Conservation (phyloP, 2,329 filamentous ascomycete genomes). For the Chaetothyriales sp. region DNA sequence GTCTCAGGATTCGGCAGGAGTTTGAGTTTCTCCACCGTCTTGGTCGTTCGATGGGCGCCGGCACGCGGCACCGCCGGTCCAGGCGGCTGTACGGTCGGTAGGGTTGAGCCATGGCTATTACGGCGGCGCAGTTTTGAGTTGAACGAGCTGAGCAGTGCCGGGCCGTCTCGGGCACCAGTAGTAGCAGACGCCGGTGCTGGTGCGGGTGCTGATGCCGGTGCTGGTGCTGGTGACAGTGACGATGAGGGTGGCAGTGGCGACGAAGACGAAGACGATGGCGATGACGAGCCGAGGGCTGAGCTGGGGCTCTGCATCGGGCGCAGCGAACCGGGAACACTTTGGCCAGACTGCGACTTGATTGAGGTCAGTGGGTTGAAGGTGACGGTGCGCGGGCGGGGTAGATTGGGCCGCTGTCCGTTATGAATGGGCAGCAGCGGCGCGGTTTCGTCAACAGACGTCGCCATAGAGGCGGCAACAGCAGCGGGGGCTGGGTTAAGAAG, state of each 20-base stretch:
- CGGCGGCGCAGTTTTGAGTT: slow-evolving; percentile 78
- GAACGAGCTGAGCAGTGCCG: slow-evolving; percentile 57
- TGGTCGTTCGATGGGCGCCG: slow-evolving; percentile 84
- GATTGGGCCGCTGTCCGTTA: slow-evolving; percentile 14
- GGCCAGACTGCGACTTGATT: slow-evolving; percentile 29
- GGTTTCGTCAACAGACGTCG: slow-evolving; percentile 25
- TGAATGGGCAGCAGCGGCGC: slow-evolving; percentile 28
- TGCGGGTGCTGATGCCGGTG: slow-evolving; percentile 21
- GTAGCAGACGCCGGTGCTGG: slow-evolving; percentile 25
- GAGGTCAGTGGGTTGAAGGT: slow-evolving; percentile 34
- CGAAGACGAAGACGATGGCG: background rate
- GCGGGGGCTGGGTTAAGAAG: slow-evolving; percentile 19
- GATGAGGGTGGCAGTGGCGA: slow-evolving; percentile 35
- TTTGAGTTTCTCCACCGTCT: slow-evolving; percentile 93
- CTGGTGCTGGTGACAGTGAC: slow-evolving; percentile 19
- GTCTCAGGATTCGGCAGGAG: slow-evolving; percentile 82
- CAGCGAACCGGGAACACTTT: slow-evolving; percentile 27
- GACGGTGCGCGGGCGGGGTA: slow-evolving; percentile 28
- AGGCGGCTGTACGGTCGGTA: slow-evolving; percentile 28
- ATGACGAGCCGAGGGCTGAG: slow-evolving; percentile 20
- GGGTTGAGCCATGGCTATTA: slow-evolving; percentile 60
- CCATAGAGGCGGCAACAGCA: slow-evolving; percentile 5
- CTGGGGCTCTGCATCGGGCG: slow-evolving; percentile 27
- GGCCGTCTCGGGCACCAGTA: slow-evolving; percentile 24
- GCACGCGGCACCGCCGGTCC: slow-evolving; percentile 50